Percentiles rank a stretch among this genome's conserved stretches.
Evolutionary conservation across 164 flowering plant species (phyloP).

Genomic region (Cinnamomum chago): DNA sequence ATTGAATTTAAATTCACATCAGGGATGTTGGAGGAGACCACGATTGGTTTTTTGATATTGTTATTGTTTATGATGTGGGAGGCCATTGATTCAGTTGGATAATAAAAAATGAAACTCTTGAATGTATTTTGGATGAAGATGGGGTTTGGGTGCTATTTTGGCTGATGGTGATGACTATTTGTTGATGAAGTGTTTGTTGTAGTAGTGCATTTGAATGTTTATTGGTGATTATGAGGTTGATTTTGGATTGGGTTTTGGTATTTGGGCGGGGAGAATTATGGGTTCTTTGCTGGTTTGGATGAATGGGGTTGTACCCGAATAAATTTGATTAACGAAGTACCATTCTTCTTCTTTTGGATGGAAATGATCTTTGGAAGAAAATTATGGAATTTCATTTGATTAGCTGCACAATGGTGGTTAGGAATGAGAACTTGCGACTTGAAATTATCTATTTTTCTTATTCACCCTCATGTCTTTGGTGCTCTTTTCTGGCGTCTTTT

Average conservation of each 20-base stretch:
- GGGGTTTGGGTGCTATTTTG: slow-evolving; percentile 1
- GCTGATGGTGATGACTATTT: background rate
- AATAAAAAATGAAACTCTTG: background rate
- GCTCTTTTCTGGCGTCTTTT: slow-evolving; percentile 68
- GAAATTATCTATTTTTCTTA: slow-evolving; percentile 40
- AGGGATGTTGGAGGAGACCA: too few species aligned
- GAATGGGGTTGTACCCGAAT: background rate
- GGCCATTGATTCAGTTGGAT: background rate
- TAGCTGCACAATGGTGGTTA: slow-evolving; percentile 5
- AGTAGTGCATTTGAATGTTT: background rate
- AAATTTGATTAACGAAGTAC: background rate
- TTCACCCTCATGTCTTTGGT: slow-evolving; percentile 41
- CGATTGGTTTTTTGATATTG: background rate
- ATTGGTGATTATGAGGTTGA: background rate
- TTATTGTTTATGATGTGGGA: slow-evolving; percentile 8
- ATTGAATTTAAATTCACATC: too few species aligned
- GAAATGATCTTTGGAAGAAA: background rate
- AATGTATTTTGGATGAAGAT: background rate
- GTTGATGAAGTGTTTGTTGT: background rate
- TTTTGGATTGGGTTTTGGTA: slow-evolving; percentile 8
- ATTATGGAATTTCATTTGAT: background rate
- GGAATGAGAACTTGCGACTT: slow-evolving; percentile 26
- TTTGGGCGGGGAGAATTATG: slow-evolving; percentile 4
- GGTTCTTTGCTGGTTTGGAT: background rate
- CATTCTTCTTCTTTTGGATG: background rate